These are phyloP conservation scores for Populus deltoides DNA, from an alignment of 345 rosid genomes.

Conservation along the genomic window DNA sequence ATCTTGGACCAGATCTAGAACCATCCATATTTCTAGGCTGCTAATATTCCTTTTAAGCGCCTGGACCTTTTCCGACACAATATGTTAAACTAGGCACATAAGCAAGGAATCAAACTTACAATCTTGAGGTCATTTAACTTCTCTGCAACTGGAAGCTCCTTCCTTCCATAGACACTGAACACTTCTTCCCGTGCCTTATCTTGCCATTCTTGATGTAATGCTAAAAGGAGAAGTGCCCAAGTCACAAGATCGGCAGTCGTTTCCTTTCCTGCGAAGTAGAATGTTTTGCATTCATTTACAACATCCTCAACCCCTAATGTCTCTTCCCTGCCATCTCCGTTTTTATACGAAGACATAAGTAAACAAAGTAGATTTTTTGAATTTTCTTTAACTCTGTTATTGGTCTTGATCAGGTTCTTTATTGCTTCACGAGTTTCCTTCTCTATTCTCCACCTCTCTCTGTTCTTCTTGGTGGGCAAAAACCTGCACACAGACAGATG, in stretches of 20 bases:
- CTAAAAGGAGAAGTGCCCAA: conserved; percentile 56
- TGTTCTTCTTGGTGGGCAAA: conserved; percentile 64
- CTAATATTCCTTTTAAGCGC: no score
- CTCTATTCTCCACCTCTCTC: conserved; percentile 62
- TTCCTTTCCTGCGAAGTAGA: conserved; percentile 80
- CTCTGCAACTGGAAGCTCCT: conserved; percentile 34
- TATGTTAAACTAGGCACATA: no score
- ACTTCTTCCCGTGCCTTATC: conserved; percentile 67
- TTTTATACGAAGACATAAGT: conserved; percentile 44
- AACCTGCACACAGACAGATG: conserved; percentile 36
- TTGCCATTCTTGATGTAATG: conserved; percentile 74
- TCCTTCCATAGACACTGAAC: conserved; percentile 29
- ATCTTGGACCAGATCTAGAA: no score
- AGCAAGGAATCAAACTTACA: no score
- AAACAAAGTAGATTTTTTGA: conserved; percentile 49
- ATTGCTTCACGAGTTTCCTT: conserved; percentile 53
- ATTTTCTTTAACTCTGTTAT: conserved; percentile 27
- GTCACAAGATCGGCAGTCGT: conserved; percentile 61
- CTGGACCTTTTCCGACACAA: no score
- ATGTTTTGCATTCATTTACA: conserved; percentile 75
- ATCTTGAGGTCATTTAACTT: conserved; percentile 13
- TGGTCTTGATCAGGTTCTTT: conserved; percentile 40
- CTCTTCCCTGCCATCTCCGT: conserved; percentile 51
- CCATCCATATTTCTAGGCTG: no score
- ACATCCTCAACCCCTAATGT: conserved; percentile 54